These are phyloP conservation scores for Fusarium annulatum DNA, from an alignment of 2,329 filamentous ascomycete species.

Conservation along the genomic window DNA sequence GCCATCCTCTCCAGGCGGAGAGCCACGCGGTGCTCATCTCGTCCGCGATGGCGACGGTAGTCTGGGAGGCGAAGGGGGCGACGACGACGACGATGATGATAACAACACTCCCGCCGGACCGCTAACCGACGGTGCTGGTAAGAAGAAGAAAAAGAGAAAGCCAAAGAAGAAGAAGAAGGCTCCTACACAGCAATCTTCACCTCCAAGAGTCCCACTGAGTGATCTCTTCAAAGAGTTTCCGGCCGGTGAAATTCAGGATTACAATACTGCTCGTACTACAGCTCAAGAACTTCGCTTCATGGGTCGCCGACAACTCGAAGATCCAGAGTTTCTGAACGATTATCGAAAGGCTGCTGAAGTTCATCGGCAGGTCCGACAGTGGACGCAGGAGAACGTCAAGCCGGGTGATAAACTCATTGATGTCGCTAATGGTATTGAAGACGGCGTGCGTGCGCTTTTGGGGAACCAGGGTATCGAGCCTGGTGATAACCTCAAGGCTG, in stretches of 20 bases:
- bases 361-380: slow-evolving; percentile 83
- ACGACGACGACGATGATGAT: slow-evolving; percentile 46
- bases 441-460: slow-evolving; percentile 77
- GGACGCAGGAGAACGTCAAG: slow-evolving; percentile 81
- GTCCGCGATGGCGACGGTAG: slow-evolving; percentile 57
- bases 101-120: slow-evolving; percentile 40
- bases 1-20: slow-evolving; percentile 49
- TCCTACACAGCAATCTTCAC: slow-evolving; percentile 45
- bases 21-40: slow-evolving; percentile 55
- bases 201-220: slow-evolving; percentile 48
- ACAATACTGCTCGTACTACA: slow-evolving; percentile 44
- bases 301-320: slow-evolving; percentile 42
- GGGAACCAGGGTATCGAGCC: slow-evolving; percentile 79
- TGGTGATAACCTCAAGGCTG: slow-evolving; percentile 78
- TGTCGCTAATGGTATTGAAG: slow-evolving; percentile 84
- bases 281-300: slow-evolving; percentile 42
- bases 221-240: slow-evolving; percentile 49
- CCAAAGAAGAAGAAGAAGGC: slow-evolving; percentile 45
- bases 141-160: slow-evolving; percentile 46
- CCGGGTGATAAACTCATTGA: slow-evolving; percentile 80
- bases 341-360: slow-evolving; percentile 84
- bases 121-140: slow-evolving; percentile 27
- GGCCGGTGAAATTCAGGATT: slow-evolving; percentile 44
- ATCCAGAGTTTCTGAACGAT: slow-evolving; percentile 71
- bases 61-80: slow-evolving; percentile 49